Percentiles rank a stretch among this genome's conserved stretches.
These are phyloP conservation scores for Hypoxylon sp. DNA, from an alignment of 2,329 filamentous ascomycete species.

Conservation along the genomic window DNA sequence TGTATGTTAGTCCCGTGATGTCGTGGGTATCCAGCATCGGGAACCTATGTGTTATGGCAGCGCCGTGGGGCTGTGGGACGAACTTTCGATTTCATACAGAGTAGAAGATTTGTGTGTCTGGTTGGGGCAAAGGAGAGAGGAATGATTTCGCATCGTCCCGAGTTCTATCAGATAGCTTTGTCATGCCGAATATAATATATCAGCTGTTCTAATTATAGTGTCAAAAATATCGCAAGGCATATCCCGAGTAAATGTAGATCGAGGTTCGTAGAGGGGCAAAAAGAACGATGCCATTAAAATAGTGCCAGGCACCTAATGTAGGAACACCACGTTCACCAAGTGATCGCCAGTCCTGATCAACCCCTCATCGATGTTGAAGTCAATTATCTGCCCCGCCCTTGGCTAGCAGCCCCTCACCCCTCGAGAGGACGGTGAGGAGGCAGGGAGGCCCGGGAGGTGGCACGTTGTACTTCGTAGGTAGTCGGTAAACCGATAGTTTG, in stretches of 20 bases:
- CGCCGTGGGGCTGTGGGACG: conserved; percentile 35
- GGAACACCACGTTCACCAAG: background rate
- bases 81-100: conserved; percentile 30
- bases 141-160: conserved; percentile 1
- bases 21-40: conserved; percentile 33
- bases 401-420: conserved; percentile 38
- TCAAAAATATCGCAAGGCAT: background rate
- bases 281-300: background rate
- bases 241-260: background rate
- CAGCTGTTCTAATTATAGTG: background rate
- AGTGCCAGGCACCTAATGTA: background rate
- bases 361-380: background rate
- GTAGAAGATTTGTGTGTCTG: conserved; percentile 6
- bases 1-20: conserved; percentile 32
- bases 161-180: background rate
- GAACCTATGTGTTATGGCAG: conserved; percentile 16
- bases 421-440: conserved; percentile 32
- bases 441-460: no score
- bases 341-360: background rate
- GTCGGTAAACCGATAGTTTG: conserved; percentile 33
- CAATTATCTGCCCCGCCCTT: conserved; percentile 2
- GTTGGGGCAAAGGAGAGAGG: conserved; percentile 18
- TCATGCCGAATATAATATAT: background rate
- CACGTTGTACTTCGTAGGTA: no score
- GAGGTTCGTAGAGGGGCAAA: conserved; percentile 1